Evolutionary conservation across 1,139 yeast species (phyloP).

Genomic region (Sugiyamaella grinbergsii): DNA sequence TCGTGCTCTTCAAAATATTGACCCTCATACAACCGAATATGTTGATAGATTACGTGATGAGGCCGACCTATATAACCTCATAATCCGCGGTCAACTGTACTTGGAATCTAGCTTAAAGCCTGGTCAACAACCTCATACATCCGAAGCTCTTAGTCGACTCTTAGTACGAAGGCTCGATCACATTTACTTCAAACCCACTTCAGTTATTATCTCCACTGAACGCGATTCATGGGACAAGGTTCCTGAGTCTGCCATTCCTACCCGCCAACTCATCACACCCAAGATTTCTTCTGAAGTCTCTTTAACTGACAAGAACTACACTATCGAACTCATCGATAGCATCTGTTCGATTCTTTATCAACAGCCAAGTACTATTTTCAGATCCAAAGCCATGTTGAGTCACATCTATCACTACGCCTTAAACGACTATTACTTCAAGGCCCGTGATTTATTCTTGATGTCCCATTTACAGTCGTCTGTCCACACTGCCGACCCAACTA

Average conservation of each 20-base stretch:
- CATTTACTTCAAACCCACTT: conserved; percentile 86
- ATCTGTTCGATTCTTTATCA: conserved; percentile 66
- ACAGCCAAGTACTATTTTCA: conserved; percentile 67
- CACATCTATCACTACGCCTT: conserved; percentile 91
- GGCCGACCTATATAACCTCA: conserved; percentile 67
- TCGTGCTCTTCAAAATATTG: conserved; percentile 81
- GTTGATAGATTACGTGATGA: conserved; percentile 90
- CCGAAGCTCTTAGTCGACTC: conserved; percentile 60
- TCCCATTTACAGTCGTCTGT: conserved; percentile 83
- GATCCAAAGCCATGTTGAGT: conserved; percentile 81
- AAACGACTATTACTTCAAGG: conserved; percentile 77
- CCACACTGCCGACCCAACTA: conserved; percentile 77
- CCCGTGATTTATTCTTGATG: conserved; percentile 83
- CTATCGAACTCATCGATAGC: conserved; percentile 61
- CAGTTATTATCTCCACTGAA: conserved; percentile 71
- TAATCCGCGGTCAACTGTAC: conserved; percentile 84
- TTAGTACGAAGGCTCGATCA: conserved; percentile 87
- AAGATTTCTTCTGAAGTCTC: conserved; percentile 30
- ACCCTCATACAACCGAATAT: conserved; percentile 95
- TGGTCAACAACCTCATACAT: conserved; percentile 44
- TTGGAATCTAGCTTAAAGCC: conserved; percentile 63
- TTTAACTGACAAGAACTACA: conserved; percentile 41
- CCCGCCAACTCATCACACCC: conserved; percentile 40
- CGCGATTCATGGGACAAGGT: conserved; percentile 65
- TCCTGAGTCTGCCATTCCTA: conserved; percentile 30